Evolutionary conservation across 805 yeast genomes (phyloP).

Genomic region (Hanseniaspora taiwanica): DNA sequence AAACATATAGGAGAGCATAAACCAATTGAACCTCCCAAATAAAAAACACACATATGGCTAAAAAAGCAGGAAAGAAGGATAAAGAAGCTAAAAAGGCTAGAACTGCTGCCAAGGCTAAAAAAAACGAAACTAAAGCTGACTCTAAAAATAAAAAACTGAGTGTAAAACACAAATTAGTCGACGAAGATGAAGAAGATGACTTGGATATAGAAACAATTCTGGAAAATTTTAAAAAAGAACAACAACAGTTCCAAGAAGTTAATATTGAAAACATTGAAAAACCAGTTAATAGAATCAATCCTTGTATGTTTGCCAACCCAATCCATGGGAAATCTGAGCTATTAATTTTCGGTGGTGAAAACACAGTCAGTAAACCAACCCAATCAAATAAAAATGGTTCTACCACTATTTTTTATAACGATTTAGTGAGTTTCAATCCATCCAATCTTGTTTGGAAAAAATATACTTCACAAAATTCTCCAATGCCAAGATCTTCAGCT

Average conservation of each 20-base stretch:
- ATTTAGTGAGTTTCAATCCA: slow-evolving; percentile 55
- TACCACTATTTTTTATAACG: slow-evolving; percentile 64
- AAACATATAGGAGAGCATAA: neutral
- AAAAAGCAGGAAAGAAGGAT: slow-evolving; percentile 61
- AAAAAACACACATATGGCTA: slow-evolving; percentile 51
- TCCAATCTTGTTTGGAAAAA: slow-evolving; percentile 76
- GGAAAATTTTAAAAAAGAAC: slow-evolving; percentile 66
- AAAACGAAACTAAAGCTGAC: slow-evolving; percentile 62
- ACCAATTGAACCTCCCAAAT: neutral
- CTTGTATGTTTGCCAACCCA: slow-evolving; percentile 65
- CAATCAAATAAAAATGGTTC: slow-evolving; percentile 25
- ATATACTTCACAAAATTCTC: slow-evolving; percentile 70
- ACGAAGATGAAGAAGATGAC: slow-evolving; percentile 70
- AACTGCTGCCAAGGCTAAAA: slow-evolving; percentile 67
- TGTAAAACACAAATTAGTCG: slow-evolving; percentile 54
- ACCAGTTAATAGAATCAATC: slow-evolving; percentile 62
- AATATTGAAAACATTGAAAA: slow-evolving; percentile 40
- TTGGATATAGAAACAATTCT: slow-evolving; percentile 76
- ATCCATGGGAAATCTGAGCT: slow-evolving; percentile 65
- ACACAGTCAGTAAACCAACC: slow-evolving; percentile 22
- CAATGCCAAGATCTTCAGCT: slow-evolving; percentile 87
- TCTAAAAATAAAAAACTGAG: slow-evolving; percentile 52
- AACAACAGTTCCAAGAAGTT: slow-evolving; percentile 63
- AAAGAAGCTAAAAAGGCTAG: slow-evolving; percentile 89
- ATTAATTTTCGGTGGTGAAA: slow-evolving; percentile 84